phyloP scores from a whole-genome alignment of 2,329 filamentous ascomycete genomes.

The Septoria linicola region DNA sequence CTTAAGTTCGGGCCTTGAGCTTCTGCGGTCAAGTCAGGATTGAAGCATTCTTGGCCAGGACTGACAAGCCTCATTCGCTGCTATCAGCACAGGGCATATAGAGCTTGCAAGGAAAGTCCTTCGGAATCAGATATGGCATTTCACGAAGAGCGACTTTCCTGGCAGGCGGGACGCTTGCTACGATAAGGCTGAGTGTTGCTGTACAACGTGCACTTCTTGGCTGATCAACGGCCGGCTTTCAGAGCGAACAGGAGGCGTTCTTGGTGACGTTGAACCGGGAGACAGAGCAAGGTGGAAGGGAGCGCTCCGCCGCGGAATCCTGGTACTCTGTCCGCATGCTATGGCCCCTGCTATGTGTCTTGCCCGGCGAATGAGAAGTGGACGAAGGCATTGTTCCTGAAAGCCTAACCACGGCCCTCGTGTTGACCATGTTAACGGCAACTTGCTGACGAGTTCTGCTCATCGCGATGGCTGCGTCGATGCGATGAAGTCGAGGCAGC shows the following conservation, averaged over 20 bases:
- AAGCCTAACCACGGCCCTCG: not conserved
- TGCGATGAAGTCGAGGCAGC: conserved; percentile 6
- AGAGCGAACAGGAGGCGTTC: not conserved
- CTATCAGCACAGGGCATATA: conserved; percentile 3
- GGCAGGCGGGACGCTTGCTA: not conserved
- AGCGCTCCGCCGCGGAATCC: not conserved
- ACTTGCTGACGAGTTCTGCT: not conserved
- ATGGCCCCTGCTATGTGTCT: not conserved
- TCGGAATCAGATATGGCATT: conserved; percentile 2
- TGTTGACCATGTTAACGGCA: conserved; percentile 4
- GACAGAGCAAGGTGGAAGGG: not conserved
- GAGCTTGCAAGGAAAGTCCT: conserved; percentile 15
- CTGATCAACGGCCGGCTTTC: conserved; percentile 1
- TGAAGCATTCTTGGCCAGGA: not conserved
- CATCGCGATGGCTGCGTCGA: conserved; percentile 2
- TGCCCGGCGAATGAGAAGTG: conserved; percentile 1
- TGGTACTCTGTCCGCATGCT: not conserved
- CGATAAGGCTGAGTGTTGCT: conserved; percentile 5
- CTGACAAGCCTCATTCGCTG: conserved; percentile 14
- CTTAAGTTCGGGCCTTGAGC: conserved; percentile 11
- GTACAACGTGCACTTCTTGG: conserved; percentile 7
- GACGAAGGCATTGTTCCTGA: not conserved
- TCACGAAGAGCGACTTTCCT: not conserved
- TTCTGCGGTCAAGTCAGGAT: conserved; percentile 6
- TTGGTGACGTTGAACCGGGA: conserved; percentile 5